Evolutionary conservation across 2,329 filamentous ascomycete species (phyloP), one percentile per base, ranked within the genome.

Genomic region (Penicillium sclerotiorum): DNA sequence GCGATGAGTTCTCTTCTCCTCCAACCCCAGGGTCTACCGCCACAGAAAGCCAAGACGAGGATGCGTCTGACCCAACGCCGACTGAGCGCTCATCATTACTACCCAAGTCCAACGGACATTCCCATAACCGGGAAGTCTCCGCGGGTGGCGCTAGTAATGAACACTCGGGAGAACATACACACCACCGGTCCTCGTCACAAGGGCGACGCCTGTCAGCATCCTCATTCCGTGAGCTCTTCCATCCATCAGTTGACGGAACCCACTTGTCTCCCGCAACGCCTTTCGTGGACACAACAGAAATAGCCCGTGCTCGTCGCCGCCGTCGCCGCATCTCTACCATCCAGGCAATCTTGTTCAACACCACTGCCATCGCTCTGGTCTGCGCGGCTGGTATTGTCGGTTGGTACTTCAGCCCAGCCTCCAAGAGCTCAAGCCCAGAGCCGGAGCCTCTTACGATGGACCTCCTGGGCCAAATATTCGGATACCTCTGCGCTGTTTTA

Each of bases 401-500:
- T 39, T 97, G 93, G 90, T 93, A 86, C 64, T 77, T 96, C 32
- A 86, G 81, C 61, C 72, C 82, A 48, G 69, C 78, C 23, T 60
- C 37, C 9, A 58, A 55, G 39, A 52, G 36, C 32, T 38, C 45
- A n/a, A 54, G 43, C 8, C 47, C 60, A 15, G 69, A 57, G 2
- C 45, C 58, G 11, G 57, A 61, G 15, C 53, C 76, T 1, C 80
- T 90, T 8, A 72, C 78, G 1, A 89, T 96, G 73, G 90, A 87
- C 61, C 64, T 85, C 23, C 83, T 85, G 72, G 94, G 94, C 43
- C 94, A 99, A 67, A 76, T 95, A 40, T 97, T 96, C 62, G 94
- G 94, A 30, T 97, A 95, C 73, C 80, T 97, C 40, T 97, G 93
- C 73, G 91, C 94, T 2, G 77, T 84, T 1, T 79, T 96, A 5